phyloP scores from a whole-genome alignment of 2,329 filamentous ascomycete species.

The Onygenales sp. region DNA sequence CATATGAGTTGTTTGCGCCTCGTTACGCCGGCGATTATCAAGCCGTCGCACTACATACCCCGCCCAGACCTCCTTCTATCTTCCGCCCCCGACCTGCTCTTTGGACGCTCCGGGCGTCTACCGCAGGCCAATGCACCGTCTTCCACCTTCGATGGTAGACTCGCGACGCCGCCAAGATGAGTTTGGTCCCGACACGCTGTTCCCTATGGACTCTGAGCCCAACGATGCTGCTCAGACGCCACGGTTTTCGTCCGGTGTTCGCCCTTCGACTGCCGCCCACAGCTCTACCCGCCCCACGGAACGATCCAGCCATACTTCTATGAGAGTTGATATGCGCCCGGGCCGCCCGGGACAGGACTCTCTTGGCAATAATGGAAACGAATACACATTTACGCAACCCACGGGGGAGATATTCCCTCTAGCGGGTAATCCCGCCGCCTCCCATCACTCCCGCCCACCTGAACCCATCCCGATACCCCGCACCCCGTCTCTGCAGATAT shows the following conservation, averaged over 20 bases:
- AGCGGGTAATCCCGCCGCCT: not conserved
- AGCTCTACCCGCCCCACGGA: not conserved
- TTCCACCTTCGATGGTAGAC: not conserved
- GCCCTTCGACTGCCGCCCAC: no score
- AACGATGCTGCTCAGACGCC: not conserved
- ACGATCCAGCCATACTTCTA: not conserved
- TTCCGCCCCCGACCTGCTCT: no score
- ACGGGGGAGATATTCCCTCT: not conserved
- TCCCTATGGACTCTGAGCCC: not conserved
- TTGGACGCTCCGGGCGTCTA: no score
- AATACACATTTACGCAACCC: not conserved
- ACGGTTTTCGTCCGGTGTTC: not conserved
- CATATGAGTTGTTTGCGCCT: no score
- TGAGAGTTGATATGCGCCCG: not conserved
- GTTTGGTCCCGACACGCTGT: not conserved
- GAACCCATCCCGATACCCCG: conserved; percentile 1
- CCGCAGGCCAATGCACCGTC: not conserved
- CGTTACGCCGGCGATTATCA: no score
- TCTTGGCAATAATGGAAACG: not conserved
- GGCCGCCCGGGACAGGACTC: not conserved
- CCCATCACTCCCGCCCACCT: not conserved
- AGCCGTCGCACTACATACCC: no score
- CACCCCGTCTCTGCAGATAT: conserved; percentile 9
- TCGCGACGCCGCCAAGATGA: not conserved
- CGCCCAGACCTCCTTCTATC: no score